Evolutionary conservation across 208 protist species (phyloP).

Genomic region (Trypanosoma avium): DNA sequence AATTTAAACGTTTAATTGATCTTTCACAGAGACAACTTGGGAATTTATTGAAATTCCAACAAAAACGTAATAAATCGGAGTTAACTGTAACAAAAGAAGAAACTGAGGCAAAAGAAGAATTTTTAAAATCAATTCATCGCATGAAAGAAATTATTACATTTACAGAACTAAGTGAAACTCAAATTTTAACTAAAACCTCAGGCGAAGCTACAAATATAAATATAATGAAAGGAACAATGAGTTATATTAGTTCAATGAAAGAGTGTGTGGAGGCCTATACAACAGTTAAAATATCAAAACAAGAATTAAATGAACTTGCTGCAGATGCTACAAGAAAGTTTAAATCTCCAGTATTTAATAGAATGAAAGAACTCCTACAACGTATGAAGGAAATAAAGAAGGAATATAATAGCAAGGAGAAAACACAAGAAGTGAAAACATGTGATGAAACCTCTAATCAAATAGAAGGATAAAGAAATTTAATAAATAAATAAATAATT

Average conservation of each 20-base stretch:
- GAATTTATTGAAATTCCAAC: constrained; percentile 49
- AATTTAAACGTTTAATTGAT: constrained; percentile 76
- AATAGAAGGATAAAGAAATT: background rate
- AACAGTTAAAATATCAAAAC: constrained; percentile 53
- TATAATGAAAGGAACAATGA: background rate
- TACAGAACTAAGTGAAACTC: constrained; percentile 30
- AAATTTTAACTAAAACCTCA: too few species aligned
- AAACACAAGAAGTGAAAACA: constrained; percentile 1
- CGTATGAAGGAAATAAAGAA: constrained; percentile 82
- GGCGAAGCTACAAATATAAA: background rate
- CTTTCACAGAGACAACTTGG: constrained; percentile 60
- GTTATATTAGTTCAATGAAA: constrained; percentile 52
- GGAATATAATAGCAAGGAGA: constrained; percentile 4
- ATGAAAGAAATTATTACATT: constrained; percentile 29
- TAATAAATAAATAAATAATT: background rate
- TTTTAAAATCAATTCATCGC: constrained; percentile 26
- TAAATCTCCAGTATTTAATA: constrained; percentile 84
- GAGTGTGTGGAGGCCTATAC: constrained; percentile 75
- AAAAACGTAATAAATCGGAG: constrained; percentile 39
- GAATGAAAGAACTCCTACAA: constrained; percentile 84
- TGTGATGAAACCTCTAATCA: too few species aligned
- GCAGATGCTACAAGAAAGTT: constrained; percentile 82
- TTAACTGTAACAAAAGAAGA: constrained; percentile 20
- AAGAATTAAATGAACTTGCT: constrained; percentile 64
- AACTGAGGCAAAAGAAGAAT: constrained; percentile 15